A percentile compares a stretch with the other conserved stretches of the same genome.
Evolutionary conservation across 768 basidiomycete species (phyloP).

Genomic region (Phaeotremella fagi): DNA sequence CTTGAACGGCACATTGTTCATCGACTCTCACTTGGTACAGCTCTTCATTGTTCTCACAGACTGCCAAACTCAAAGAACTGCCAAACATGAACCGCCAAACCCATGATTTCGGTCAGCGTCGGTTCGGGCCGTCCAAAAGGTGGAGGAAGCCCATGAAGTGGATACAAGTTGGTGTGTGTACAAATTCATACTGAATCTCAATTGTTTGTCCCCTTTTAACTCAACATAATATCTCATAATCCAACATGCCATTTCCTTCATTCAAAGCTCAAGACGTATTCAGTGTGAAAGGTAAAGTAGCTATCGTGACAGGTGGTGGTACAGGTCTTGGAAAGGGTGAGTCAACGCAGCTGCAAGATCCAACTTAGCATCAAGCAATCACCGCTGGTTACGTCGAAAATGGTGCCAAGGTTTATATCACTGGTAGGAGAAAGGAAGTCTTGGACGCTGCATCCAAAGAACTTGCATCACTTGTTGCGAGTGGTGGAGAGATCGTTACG

Average conservation of each 20-base stretch:
- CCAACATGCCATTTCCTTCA: not conserved
- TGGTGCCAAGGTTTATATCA: slow-evolving; percentile 39
- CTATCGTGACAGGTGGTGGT: slow-evolving; percentile 41
- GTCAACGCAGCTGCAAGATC: not conserved
- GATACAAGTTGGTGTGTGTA: too few species aligned
- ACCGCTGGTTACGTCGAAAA: slow-evolving; percentile 39
- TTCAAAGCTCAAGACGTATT: slow-evolving; percentile 22
- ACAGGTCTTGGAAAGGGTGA: slow-evolving; percentile 48
- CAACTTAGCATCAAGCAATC: slow-evolving; percentile 20
- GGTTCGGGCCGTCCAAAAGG: too few species aligned
- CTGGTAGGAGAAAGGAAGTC: slow-evolving; percentile 22
- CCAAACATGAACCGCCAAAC: too few species aligned
- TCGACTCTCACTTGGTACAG: too few species aligned
- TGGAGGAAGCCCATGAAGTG: too few species aligned
- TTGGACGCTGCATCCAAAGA: slow-evolving; percentile 15
- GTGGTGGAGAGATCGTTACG: not conserved
- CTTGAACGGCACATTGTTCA: too few species aligned
- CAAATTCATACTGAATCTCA: too few species aligned
- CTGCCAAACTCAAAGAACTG: too few species aligned
- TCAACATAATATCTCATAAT: too few species aligned
- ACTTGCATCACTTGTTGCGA: slow-evolving; percentile 14
- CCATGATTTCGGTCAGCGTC: too few species aligned
- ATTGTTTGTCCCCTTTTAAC: too few species aligned
- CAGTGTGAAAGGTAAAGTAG: slow-evolving; percentile 21
- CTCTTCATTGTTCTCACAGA: too few species aligned